phyloP scores from a whole-genome alignment of 1,139 yeast genomes.

The Groenewaldozyma auringiensis region DNA sequence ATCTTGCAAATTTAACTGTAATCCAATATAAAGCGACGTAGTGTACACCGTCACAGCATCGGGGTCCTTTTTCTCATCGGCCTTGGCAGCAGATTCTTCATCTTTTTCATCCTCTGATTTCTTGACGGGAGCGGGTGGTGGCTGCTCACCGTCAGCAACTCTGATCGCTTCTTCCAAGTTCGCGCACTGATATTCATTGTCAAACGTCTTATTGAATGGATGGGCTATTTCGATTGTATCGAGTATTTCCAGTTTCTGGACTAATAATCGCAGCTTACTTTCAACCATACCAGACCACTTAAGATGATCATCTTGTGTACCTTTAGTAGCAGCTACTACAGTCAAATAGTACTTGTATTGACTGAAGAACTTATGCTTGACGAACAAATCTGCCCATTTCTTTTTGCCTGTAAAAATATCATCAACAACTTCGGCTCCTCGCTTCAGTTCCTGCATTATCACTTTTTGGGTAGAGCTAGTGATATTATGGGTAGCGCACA shows the following conservation, averaged over 20 bases:
- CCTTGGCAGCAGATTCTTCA: slow-evolving; percentile 25
- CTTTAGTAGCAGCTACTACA: slow-evolving; percentile 67
- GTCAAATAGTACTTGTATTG: slow-evolving; percentile 81
- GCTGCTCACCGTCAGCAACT: slow-evolving; percentile 41
- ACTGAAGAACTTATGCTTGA: slow-evolving; percentile 72
- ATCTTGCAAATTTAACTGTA: slow-evolving; percentile 51
- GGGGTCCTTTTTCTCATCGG: too few species aligned
- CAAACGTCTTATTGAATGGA: slow-evolving; percentile 79
- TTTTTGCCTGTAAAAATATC: slow-evolving; percentile 59
- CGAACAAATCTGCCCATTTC: slow-evolving; percentile 68
- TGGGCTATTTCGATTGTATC: slow-evolving; percentile 78
- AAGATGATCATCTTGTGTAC: slow-evolving; percentile 67
- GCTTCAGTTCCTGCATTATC: slow-evolving; percentile 61
- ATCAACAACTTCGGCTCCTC: slow-evolving; percentile 66
- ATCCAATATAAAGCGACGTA: slow-evolving; percentile 73
- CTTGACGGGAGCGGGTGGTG: slow-evolving; percentile 11
- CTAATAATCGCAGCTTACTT: slow-evolving; percentile 71
- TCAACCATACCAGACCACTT: slow-evolving; percentile 93
- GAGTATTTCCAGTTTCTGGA: slow-evolving; percentile 68
- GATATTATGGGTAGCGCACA: slow-evolving; percentile 98
- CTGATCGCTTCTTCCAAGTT: slow-evolving; percentile 48
- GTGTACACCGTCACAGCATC: slow-evolving; percentile 44
- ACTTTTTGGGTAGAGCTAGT: slow-evolving; percentile 79
- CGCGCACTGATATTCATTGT: slow-evolving; percentile 45
- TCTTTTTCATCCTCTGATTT: slow-evolving; percentile 28